Evolutionary conservation across 495 filamentous ascomycete species (phyloP).

Genomic region (Neurospora hispaniola): DNA sequence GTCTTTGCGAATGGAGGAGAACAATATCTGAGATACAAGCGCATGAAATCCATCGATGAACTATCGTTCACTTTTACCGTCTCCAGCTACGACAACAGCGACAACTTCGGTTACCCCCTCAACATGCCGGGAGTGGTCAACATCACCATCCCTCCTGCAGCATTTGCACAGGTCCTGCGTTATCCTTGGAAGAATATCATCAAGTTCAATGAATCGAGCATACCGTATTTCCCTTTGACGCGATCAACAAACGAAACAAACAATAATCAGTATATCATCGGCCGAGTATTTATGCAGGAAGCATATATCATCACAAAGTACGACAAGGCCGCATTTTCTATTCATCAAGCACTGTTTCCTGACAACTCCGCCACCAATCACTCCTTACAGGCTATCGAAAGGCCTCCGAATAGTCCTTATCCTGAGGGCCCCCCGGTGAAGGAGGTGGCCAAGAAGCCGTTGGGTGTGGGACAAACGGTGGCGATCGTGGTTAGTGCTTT

Average conservation of each 20-base stretch:
- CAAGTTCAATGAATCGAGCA: slow-evolving; percentile 29
- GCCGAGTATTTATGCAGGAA: slow-evolving; percentile 62
- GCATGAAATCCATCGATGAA: slow-evolving; percentile 19
- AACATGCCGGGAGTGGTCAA: slow-evolving; percentile 41
- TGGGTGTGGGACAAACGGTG: slow-evolving; percentile 32
- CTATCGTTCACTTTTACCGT: slow-evolving; percentile 52
- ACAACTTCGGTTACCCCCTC: slow-evolving; percentile 32
- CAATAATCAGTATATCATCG: slow-evolving; percentile 49
- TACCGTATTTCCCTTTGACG: slow-evolving; percentile 55
- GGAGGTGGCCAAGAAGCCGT: slow-evolving; percentile 12
- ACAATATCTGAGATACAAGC: slow-evolving; percentile 21
- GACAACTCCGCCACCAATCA: slow-evolving; percentile 31
- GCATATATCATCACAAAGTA: slow-evolving; percentile 59
- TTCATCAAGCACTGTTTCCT: slow-evolving; percentile 47
- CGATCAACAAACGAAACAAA: slow-evolving; percentile 29
- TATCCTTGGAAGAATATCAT: slow-evolving; percentile 45
- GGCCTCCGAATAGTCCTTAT: slow-evolving; percentile 35
- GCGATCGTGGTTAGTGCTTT: slow-evolving; percentile 35
- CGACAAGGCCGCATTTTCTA: slow-evolving; percentile 48
- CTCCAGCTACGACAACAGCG: slow-evolving; percentile 36
- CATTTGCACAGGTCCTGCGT: slow-evolving; percentile 49
- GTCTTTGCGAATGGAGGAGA: slow-evolving; percentile 25
- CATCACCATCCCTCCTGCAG: slow-evolving; percentile 51
- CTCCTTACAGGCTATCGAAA: slow-evolving; percentile 38
- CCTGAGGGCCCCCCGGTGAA: slow-evolving; percentile 16